Evolutionary conservation across 1,284 basidiomycete genomes (phyloP).

Genomic region (Phellopilus nigrolimitatus): DNA sequence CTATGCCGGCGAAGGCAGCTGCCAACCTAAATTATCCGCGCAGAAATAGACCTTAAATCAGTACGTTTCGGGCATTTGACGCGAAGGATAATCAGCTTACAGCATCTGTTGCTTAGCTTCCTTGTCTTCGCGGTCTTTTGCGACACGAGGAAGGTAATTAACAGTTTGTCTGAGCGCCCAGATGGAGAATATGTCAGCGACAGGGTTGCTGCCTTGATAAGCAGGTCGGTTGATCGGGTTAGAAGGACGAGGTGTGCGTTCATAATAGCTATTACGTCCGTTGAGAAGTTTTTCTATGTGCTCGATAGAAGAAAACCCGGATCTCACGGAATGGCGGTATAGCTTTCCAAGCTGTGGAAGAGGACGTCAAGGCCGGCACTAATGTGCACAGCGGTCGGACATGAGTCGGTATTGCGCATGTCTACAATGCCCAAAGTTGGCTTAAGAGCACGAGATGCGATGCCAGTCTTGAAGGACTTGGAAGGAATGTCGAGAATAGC

Average conservation of each 20-base stretch:
- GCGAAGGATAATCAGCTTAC: slow-evolving; percentile 41
- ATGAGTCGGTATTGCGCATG: slow-evolving; percentile 82
- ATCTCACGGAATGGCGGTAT: slow-evolving; percentile 79
- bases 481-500: slow-evolving; percentile 93
- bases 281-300: slow-evolving; percentile 13
- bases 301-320: slow-evolving; percentile 13
- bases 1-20: slow-evolving; percentile 90
- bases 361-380: slow-evolving; percentile 90
- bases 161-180: slow-evolving; percentile 94
- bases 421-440: slow-evolving; percentile 87
- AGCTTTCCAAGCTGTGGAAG: slow-evolving; percentile 93
- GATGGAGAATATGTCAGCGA: slow-evolving; percentile 92
- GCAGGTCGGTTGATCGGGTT: slow-evolving; percentile 91
- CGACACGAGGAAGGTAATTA: slow-evolving; percentile 85
- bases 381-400: slow-evolving; percentile 82
- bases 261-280: slow-evolving; percentile 60
- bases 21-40: slow-evolving; percentile 69
- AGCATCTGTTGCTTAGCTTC: slow-evolving; percentile 93
- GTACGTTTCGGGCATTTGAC: not conserved
- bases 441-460: slow-evolving; percentile 87
- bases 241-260: slow-evolving; percentile 82
- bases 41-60: not conserved
- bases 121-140: slow-evolving; percentile 72
- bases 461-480: slow-evolving; percentile 92
- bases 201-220: slow-evolving; percentile 95